Conservation (phyloP, 768 basidiomycete species). For the Lactarius deliciosus region DNA sequence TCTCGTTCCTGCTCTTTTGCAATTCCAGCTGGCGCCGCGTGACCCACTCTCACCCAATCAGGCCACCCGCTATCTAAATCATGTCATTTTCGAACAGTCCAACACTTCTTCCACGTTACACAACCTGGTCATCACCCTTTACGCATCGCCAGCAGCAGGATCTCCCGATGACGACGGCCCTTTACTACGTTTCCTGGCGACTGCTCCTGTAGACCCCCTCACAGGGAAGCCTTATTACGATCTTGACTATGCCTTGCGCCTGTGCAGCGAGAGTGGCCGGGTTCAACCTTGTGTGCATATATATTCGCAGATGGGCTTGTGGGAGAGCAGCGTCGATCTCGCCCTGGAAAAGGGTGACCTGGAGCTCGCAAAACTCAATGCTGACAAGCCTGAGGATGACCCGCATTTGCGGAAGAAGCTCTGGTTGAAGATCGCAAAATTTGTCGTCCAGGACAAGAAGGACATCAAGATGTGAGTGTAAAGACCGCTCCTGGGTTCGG, state of each 20-base stretch:
- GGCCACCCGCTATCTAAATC: slow-evolving; percentile 84
- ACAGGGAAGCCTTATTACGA: slow-evolving; percentile 92
- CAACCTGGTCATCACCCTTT: slow-evolving; percentile 90
- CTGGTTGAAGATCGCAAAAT: slow-evolving; percentile 98
- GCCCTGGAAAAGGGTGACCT: slow-evolving; percentile 93
- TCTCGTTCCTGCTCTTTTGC: slow-evolving; percentile 86
- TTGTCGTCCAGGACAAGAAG: slow-evolving; percentile 96
- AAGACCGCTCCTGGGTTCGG: neutral
- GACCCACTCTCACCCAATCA: slow-evolving; percentile 79
- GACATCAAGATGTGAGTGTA: slow-evolving; percentile 92
- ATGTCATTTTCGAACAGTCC: slow-evolving; percentile 77
- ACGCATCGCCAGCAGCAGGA: slow-evolving; percentile 55
- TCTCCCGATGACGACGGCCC: slow-evolving; percentile 65
- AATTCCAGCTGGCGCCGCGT: slow-evolving; percentile 68
- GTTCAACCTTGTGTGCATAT: slow-evolving; percentile 93
- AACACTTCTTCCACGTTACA: slow-evolving; percentile 86
- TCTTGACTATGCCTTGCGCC: slow-evolving; percentile 90
- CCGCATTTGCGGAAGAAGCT: slow-evolving; percentile 84
- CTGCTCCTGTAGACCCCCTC: slow-evolving; percentile 77
- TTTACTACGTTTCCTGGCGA: slow-evolving; percentile 77
- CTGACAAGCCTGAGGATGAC: slow-evolving; percentile 93
- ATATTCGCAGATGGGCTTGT: slow-evolving; percentile 96
- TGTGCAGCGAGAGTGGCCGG: slow-evolving; percentile 81
- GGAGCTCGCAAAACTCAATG: slow-evolving; percentile 92
- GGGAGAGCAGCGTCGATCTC: slow-evolving; percentile 94